phyloP scores from a whole-genome alignment of 129 eudicot genomes.

The Mikania micrantha region DNA sequence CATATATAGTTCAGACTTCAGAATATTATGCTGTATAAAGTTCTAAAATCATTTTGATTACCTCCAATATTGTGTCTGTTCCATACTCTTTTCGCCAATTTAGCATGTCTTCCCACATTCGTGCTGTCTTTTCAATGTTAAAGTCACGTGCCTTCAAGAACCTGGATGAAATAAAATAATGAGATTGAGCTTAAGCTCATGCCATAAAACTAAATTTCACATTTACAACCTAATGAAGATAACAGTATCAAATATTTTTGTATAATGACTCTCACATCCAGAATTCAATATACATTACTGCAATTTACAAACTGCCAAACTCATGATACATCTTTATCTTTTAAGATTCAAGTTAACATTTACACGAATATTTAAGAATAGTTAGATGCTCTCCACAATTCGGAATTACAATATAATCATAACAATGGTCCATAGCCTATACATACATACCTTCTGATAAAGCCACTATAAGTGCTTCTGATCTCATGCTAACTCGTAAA shows the following conservation, averaged over 20 bases:
- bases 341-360: neutral
- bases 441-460: neutral
- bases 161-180: constrained; percentile 27
- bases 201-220: neutral
- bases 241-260: neutral
- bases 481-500: neutral
- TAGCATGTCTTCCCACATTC: constrained; percentile 98
- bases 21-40: neutral
- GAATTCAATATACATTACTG: neutral
- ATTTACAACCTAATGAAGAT: constrained; percentile 4
- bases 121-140: constrained; percentile 56
- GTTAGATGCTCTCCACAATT: neutral
- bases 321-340: neutral
- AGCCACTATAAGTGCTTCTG: neutral
- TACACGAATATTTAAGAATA: neutral
- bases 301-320: neutral
- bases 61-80: constrained; percentile 84
- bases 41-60: constrained; percentile 19
- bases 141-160: constrained; percentile 88
- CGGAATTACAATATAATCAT: neutral
- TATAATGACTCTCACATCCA: neutral
- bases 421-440: neutral
- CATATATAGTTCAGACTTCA: neutral
- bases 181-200: neutral
- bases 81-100: constrained; percentile 86